Evolutionary conservation across 2,329 filamentous ascomycete species (phyloP), one percentile per base, ranked within the genome.

Genomic region (Pestalotiopsis fici): DNA sequence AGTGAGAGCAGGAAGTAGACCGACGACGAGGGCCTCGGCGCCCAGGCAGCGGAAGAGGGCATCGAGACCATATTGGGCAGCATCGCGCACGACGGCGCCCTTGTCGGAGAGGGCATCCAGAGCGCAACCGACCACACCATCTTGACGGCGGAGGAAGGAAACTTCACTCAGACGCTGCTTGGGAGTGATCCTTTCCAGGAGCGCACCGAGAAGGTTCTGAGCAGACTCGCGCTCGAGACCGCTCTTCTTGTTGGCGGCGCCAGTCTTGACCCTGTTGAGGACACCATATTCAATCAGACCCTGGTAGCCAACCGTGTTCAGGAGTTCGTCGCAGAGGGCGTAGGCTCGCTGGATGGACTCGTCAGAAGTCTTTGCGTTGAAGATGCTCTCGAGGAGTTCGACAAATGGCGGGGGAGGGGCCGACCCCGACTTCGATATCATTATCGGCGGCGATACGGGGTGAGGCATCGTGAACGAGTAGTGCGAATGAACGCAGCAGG

Each of bases 51-150:
- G 86, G 80, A 97, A 97, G 27, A 98, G 86, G 27, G 93, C 92
- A 78, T 99, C 95, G 67, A 99, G 87, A 37, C 94, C 96, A 80
- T 98, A 99, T 79, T 97, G 93, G 5, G 95, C 94, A 56, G 95
- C 93, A 77, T 98, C 95, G 74, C 92, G 92, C 60, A 98, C 94
- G 7, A 97, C 91, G 62, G 91, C 83, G 64, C 92, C 93, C 84
- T 99, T 98, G 79, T 99, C 96, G 62, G 95, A 87, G 61, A 99
- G 86, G 9, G 91, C 90, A 75, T 99, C 96, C 68, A 98, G 87
- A 27, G 92, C 93, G 69, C 90, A 84, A 43, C 86, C 79, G 11
- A 98, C 82, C 68, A 97, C 79, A 66, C 89, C 90, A 65, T 91
- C 90, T 78, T 97, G 92, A 77, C 96, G 90, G n/a, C 95, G 79